These are phyloP conservation scores for Zarea fungicola DNA, from an alignment of 2,329 filamentous ascomycete species.

Conservation along the genomic window DNA sequence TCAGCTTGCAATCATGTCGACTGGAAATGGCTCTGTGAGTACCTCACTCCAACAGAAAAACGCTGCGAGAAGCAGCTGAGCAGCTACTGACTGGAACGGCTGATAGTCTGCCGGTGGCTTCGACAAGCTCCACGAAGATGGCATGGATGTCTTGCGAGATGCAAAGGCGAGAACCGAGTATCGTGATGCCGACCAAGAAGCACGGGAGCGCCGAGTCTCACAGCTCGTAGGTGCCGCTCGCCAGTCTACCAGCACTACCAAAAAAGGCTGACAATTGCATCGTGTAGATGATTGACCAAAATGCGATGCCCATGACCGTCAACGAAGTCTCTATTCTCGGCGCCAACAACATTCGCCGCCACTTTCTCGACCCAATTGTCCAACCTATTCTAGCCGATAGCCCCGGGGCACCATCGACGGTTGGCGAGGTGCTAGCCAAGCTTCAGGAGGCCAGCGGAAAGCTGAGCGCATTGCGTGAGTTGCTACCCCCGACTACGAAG, in stretches of 20 bases:
- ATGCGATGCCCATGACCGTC: conserved; percentile 80
- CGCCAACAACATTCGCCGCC: conserved; percentile 73
- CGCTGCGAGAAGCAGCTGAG: not conserved
- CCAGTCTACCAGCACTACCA: no score
- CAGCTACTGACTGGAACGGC: not conserved
- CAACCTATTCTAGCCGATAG: conserved; percentile 68
- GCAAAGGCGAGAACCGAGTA: conserved; percentile 33
- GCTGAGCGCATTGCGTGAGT: conserved; percentile 72
- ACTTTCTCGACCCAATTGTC: conserved; percentile 79
- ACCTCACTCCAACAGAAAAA: no score
- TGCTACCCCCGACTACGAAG: not conserved
- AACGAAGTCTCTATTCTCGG: conserved; percentile 80
- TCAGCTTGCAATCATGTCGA: not conserved
- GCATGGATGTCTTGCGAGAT: conserved; percentile 33
- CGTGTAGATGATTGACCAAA: conserved; percentile 57
- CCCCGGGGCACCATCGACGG: conserved; percentile 63
- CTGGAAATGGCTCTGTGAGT: not conserved
- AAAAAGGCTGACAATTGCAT: no score
- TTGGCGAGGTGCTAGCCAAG: conserved; percentile 72
- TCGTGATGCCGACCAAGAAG: conserved; percentile 32
- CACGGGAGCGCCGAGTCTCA: conserved; percentile 34
- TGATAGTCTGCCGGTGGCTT: conserved; percentile 32
- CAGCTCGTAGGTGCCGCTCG: conserved; percentile 26
- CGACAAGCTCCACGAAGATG: conserved; percentile 35
- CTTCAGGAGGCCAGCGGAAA: conserved; percentile 67